Evolutionary conservation across 192 early-diverging fungal genomes (phyloP).

Genomic region (Coemansia sp.): DNA sequence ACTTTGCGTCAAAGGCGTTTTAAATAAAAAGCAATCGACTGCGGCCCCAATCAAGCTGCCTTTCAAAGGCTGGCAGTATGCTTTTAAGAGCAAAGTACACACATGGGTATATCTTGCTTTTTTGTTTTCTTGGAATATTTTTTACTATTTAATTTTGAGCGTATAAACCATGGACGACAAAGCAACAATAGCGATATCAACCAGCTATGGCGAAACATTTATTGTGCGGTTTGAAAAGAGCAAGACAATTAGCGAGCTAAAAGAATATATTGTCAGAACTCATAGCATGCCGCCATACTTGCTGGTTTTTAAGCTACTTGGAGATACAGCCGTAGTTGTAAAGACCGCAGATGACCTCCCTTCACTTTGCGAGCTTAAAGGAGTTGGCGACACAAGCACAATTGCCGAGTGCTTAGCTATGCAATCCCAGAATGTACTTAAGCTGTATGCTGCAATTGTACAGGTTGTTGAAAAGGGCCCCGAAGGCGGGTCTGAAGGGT

Average conservation of each 20-base stretch:
- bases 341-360: neutral
- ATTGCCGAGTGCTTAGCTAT: neutral
- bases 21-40: neutral
- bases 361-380: neutral
- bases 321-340: neutral
- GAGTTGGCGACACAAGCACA: neutral
- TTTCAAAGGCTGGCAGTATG: too few relatives aligned
- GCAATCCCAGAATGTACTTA: neutral
- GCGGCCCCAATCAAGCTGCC: neutral
- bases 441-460: neutral
- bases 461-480: neutral
- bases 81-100: too few relatives aligned
- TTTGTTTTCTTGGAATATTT: too few relatives aligned
- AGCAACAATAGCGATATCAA: neutral
- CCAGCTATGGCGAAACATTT: neutral
- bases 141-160: neutral
- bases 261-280: neutral
- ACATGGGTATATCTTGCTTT: too few relatives aligned
- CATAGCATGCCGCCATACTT: neutral
- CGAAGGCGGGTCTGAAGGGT: neutral
- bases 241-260: neutral
- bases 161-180: neutral
- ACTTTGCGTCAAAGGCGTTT: neutral
- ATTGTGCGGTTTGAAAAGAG: neutral
- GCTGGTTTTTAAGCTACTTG: neutral